Evolutionary conservation across 768 basidiomycete genomes (phyloP).

Genomic region (Saitozyma sp.): DNA sequence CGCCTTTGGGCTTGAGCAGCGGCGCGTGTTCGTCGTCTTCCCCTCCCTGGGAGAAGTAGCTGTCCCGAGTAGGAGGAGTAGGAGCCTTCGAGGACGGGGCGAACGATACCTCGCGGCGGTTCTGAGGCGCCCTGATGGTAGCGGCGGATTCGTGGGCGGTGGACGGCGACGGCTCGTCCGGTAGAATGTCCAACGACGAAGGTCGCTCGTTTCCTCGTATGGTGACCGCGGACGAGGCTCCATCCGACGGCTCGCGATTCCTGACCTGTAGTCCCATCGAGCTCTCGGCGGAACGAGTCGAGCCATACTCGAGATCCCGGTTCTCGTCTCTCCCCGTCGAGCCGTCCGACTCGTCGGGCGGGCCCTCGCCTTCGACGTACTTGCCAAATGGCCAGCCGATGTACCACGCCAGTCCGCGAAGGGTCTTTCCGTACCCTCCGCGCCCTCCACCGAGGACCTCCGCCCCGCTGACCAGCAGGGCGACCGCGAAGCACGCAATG

Average conservation of each 20-base stretch:
- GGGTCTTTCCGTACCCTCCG: slow-evolving; percentile 74
- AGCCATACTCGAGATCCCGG: background rate
- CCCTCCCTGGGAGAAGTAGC: background rate
- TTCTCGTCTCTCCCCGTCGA: slow-evolving; percentile 5
- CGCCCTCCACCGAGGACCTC: slow-evolving; percentile 74
- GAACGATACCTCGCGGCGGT: slow-evolving; percentile 48
- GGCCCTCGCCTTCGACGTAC: slow-evolving; percentile 79
- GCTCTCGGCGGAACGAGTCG: background rate
- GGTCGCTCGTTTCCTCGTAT: slow-evolving; percentile 15
- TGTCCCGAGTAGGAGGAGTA: background rate
- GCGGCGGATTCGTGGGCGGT: no score
- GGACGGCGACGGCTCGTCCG: slow-evolving; percentile 6
- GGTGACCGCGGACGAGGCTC: slow-evolving; percentile 29
- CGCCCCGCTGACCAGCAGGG: slow-evolving; percentile 65
- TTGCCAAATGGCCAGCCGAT: slow-evolving; percentile 98
- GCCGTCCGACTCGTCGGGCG: slow-evolving; percentile 40
- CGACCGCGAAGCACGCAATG: slow-evolving; percentile 66
- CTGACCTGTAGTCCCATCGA: background rate
- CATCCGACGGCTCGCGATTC: slow-evolving; percentile 30
- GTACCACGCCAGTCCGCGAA: slow-evolving; percentile 94
- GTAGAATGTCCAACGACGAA: slow-evolving; percentile 1
- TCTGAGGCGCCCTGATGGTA: no score
- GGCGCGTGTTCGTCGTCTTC: slow-evolving; percentile 28
- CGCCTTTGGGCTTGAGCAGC: slow-evolving; percentile 20
- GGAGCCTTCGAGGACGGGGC: slow-evolving; percentile 26